Evolutionary conservation across 2,329 filamentous ascomycete species (phyloP), one percentile per base, ranked within the genome.

Genomic region (Rosellinia necatrix): DNA sequence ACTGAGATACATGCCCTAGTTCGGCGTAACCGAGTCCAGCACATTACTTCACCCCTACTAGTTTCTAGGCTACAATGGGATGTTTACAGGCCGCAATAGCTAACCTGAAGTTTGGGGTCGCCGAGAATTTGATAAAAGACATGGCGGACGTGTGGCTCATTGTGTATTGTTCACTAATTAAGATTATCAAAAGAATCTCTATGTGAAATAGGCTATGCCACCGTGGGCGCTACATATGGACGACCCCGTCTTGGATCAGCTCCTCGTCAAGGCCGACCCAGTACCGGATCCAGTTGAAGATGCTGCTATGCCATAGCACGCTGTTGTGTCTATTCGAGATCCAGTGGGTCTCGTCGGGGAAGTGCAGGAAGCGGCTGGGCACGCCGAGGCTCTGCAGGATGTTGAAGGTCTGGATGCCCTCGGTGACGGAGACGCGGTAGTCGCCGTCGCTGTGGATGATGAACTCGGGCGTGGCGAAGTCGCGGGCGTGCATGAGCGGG

Each of bases 231-330:
- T 42, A 58, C 34, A 56, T 52, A 19, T 56, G 56, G 6, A 59
- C 27, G 19, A 59, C 53, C 1, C 41, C 43, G 3, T 59, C 53
- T 29, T 59, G 48, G 15, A 49, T 59, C 3, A 59, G 56, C 38
- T 56, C 42, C 32, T 49, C 37, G 8, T 59, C 56, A 4, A 59
- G 42, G 4, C 53, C 53, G 8, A 56, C 56, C 53, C 53, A 59
- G 32, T 56, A 52, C n/a, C 38, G 38, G 21, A 59, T 59, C 56
- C 56, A 59, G n/a, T 59, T 59, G 30, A 53, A 59, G 22, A 59
- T 59, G 17, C 42, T 27, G 9, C 17, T 19, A 49, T 59, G 56
- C 56, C 56, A 59, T 25, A 59, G 10, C 21, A 52, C 25, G 32
- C 52, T 56, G 10, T 59, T 59, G 1, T 52, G 48, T 6, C 56